Evolutionary conservation across 1,284 basidiomycete species (phyloP).

Genomic region (Lentinus polychrous): DNA sequence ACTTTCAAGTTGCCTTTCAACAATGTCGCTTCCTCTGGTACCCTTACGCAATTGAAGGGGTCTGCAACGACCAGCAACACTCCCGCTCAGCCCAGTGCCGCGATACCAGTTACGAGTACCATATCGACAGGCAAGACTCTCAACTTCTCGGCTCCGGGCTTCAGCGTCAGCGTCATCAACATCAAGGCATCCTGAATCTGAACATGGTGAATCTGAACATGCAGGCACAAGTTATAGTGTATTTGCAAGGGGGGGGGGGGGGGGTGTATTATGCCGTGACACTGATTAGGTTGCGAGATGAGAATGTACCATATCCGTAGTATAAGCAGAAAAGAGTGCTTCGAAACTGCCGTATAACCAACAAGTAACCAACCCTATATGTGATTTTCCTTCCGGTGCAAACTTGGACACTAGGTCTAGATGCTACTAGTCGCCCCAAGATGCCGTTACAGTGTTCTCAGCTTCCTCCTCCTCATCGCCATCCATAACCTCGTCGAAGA

Average conservation of each 20-base stretch:
- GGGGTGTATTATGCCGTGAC: no score
- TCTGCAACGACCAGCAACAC: slow-evolving; percentile 45
- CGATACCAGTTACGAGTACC: slow-evolving; percentile 37
- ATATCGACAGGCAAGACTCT: slow-evolving; percentile 44
- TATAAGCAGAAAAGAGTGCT: neutral
- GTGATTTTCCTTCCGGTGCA: no score
- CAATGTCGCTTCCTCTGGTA: slow-evolving; percentile 36
- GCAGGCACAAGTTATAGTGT: no score
- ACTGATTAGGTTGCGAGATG: no score
- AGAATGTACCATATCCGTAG: neutral
- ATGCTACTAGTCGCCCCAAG: slow-evolving; percentile 3
- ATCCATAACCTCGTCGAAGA: slow-evolving; percentile 52
- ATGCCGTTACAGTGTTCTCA: neutral
- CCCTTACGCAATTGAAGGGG: slow-evolving; percentile 42
- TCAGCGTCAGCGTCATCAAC: slow-evolving; percentile 52
- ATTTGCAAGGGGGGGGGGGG: no score
- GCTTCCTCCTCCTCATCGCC: slow-evolving; percentile 42
- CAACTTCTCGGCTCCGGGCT: slow-evolving; percentile 49
- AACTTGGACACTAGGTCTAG: neutral
- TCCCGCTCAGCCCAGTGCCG: slow-evolving; percentile 38
- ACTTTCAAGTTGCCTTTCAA: slow-evolving; percentile 50
- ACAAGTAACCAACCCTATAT: no score
- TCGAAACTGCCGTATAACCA: no score
- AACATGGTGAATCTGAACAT: no score
- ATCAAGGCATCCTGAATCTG: slow-evolving; percentile 16